Base-by-base conservation (phyloP, 2,329 filamentous ascomycete species). In the Trichoderma breve region DNA sequence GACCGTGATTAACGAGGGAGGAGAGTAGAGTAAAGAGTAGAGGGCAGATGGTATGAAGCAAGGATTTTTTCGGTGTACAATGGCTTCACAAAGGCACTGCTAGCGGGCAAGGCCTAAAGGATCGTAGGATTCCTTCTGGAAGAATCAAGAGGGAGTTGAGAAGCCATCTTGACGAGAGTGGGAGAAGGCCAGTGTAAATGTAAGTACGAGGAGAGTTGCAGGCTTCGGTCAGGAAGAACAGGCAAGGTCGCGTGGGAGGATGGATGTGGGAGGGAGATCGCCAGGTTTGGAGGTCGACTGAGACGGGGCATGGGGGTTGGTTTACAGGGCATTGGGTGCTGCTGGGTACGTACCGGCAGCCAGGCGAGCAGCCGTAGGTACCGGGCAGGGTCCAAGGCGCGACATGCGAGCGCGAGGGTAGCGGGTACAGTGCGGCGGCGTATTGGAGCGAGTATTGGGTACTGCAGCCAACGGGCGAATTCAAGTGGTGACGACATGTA, bases 111-210 rank as follows among this genome's bases (percentile, higher is more conserved):
- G 39, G 68, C 69, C 73, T 76, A 77, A 55, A 73, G 74, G 64
- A 72, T 58, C 55, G 67, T 73, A 67, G 71, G 36, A 72, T 71
- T 74, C 74, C 74, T 74, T 30, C 67, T 72, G 73, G 72, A 72
- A 70, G 51, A 51, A 64, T 71, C 63, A 61, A 76, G 73, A 47
- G 75, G 76, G 73, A 75, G 66, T 47, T 70, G 64, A 55, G 71
- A 74, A 21, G 73, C 73, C 76, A 77, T 76, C 72, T 73, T 77
- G 75, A 75, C 71, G 60, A 30, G 60, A 62, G 68, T 62, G 57
- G 71, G 61, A 70, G 66, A 63, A 30, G 55, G 26, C 24, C 47
- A 39, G 58, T 53, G 66, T 69, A 61, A 39, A 43, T 36, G 66
- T 69, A 61, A 34, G 65, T 58, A 69, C 66, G 55, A 36, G 43